A percentile compares a stretch with the other conserved stretches of the same genome.
phyloP scores from a whole-genome alignment of 2,329 filamentous ascomycete genomes.

The Ilyonectria mors-panacis region DNA sequence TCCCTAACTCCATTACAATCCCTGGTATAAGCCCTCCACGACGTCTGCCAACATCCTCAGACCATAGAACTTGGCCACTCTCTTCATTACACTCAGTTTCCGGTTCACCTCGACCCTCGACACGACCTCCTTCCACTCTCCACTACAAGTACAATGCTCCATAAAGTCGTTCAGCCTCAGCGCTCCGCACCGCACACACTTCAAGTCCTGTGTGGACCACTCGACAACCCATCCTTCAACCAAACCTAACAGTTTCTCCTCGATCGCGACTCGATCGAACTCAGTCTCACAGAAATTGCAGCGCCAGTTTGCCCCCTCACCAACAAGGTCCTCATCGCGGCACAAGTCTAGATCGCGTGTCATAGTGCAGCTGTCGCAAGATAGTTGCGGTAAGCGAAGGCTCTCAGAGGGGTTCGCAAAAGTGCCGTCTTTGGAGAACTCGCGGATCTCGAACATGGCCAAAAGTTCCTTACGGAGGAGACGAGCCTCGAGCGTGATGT shows the following conservation, averaged over 20 bases:
- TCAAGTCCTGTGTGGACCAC: conserved; percentile 92
- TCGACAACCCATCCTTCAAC: conserved; percentile 82
- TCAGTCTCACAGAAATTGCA: conserved; percentile 83
- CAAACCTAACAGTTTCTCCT: conserved; percentile 84
- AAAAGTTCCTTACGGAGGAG: conserved; percentile 91
- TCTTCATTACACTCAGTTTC: conserved; percentile 78
- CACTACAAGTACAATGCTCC: conserved; percentile 96
- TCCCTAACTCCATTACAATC: conserved; percentile 53
- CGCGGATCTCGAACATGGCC: conserved; percentile 91
- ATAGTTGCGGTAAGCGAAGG: conserved; percentile 81
- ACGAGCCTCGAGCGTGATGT: conserved; percentile 89
- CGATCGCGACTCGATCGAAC: conserved; percentile 84
- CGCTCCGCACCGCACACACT: conserved; percentile 80
- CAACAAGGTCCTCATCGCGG: conserved; percentile 84
- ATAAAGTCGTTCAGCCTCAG: conserved; percentile 92
- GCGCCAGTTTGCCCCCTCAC: conserved; percentile 72
- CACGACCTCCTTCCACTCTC: conserved; percentile 83
- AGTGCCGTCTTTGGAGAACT: conserved; percentile 90
- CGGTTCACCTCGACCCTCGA: conserved; percentile 76
- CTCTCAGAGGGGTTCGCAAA: conserved; percentile 89
- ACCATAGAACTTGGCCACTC: conserved; percentile 84
- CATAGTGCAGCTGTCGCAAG: conserved; percentile 92
- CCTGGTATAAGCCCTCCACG: conserved; percentile 73
- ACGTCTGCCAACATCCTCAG: conserved; percentile 86
- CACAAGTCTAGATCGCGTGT: conserved; percentile 92